Percentiles rank a stretch among this genome's conserved stretches.
These are phyloP conservation scores for Coemansia sp. DNA, from an alignment of 371 early-diverging fungal genomes.

Conservation along the genomic window DNA sequence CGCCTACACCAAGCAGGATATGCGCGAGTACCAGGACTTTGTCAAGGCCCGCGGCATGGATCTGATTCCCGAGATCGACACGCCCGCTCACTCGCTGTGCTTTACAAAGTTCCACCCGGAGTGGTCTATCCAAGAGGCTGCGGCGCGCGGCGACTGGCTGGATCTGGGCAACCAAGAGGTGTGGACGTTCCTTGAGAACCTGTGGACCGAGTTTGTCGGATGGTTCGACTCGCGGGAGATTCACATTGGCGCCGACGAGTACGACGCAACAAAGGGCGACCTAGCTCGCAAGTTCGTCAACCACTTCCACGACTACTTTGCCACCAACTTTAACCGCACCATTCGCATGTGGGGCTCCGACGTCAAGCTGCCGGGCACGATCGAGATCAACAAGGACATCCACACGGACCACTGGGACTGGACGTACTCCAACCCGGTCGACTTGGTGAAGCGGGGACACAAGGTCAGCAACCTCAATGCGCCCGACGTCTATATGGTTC, in stretches of 20 bases:
- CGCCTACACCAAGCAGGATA: constrained; percentile 40
- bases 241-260: constrained; percentile 43
- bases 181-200: constrained; percentile 24
- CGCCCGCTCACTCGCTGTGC: constrained; percentile 43
- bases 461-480: constrained; percentile 41
- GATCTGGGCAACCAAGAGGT: constrained; percentile 44
- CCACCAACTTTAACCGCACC: constrained; percentile 33
- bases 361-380: constrained; percentile 32
- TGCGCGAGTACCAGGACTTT: constrained; percentile 45
- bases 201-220: constrained; percentile 39
- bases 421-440: constrained; percentile 30
- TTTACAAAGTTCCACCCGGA: constrained; percentile 45
- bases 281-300: constrained; percentile 41
- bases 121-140: constrained; percentile 31
- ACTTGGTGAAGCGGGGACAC: constrained; percentile 32
- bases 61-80: constrained; percentile 45
- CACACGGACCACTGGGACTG: constrained; percentile 43
- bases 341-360: constrained; percentile 49
- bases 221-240: constrained; percentile 42
- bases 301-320: constrained; percentile 38
- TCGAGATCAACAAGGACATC: constrained; percentile 30
- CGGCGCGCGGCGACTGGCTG: constrained; percentile 40
- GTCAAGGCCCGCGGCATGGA: constrained; percentile 41
- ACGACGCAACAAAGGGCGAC: constrained; percentile 41
- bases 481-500: constrained; percentile 37